Evolutionary conservation across 176 grass and related monocot species (phyloP).

Genomic region (Poa annua): DNA sequence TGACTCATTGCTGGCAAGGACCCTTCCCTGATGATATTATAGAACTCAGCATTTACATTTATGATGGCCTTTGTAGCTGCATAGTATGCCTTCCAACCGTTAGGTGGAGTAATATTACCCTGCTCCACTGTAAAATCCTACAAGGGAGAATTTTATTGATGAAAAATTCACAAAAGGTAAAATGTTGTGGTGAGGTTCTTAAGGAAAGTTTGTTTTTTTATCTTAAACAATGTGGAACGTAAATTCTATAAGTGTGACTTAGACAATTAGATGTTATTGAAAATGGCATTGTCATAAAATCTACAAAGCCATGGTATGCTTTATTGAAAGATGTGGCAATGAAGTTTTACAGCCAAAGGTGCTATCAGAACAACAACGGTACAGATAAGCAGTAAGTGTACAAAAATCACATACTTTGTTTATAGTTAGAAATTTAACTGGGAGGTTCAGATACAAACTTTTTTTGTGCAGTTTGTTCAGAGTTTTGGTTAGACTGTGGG

Average conservation of each 20-base stretch:
- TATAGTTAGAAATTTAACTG: neutral
- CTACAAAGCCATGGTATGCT: conserved; percentile 3
- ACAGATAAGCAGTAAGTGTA: neutral
- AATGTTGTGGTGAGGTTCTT: neutral
- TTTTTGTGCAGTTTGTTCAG: neutral
- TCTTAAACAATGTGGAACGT: conserved; percentile 13
- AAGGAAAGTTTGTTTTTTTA: neutral
- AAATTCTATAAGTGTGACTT: neutral
- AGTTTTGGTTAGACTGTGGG: neutral
- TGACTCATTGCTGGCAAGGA: conserved; percentile 78
- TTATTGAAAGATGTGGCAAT: neutral
- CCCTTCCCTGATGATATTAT: conserved; percentile 89
- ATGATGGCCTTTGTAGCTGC: conserved; percentile 91
- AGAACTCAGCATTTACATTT: conserved; percentile 87
- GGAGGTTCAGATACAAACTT: neutral
- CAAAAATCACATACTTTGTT: neutral
- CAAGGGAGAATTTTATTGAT: conserved; percentile 35
- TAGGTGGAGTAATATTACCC: conserved; percentile 60
- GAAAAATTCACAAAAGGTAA: neutral
- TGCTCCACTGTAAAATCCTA: conserved; percentile 96
- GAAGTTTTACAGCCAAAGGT: neutral
- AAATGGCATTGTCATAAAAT: neutral
- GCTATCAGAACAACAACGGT: neutral
- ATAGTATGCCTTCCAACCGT: conserved; percentile 99
- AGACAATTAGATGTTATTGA: neutral